Evolutionary conservation across 2,329 filamentous ascomycete species (phyloP), one percentile per base, ranked within the genome.

Genomic region (Fusarium tjaetaba): DNA sequence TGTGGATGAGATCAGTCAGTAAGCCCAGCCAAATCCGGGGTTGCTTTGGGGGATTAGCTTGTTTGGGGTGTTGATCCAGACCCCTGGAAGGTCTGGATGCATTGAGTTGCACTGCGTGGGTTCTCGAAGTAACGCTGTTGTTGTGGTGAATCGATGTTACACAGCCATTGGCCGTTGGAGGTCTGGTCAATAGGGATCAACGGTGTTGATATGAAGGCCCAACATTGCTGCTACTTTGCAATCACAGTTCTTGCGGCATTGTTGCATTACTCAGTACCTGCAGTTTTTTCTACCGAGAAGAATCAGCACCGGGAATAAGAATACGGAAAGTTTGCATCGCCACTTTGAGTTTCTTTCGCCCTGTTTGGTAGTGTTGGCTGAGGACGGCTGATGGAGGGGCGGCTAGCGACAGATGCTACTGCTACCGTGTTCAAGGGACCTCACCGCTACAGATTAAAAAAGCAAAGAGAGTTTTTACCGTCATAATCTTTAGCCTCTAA

Each of bases 21-120:
- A 26, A 66, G 43, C 42, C 42, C 52, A 59, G 22, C 51, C 6
- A 43, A 74, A 74, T 74, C 71, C 39, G 71, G 71, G 71, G 71
- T 65, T 39, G 34, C 55, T 65, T 68, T 66, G 70, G 61, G 61
- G 71, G 18, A 45, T 46, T 36, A 18, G 61, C 57, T 32, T 62
- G 55, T 46, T 58, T 45, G 48, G 42, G 26, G 36, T 62, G 43
- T 26, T 41, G 34, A 26, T 34, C 38, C 45, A 43, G 57, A 59
- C 51, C 62, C 62, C 39, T 30, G 61, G 36, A 22, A 22, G 41
- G 14, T 42, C 65, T 34, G 28, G 51, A 26, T 24, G 48, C 24
- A 58, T 38, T 45, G 32, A 24, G 22, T 61, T 49, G 28, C 24
- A 61, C 42, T 42, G 28, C n/a, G 43, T 49, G 36, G 61, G 20